phyloP scores from a whole-genome alignment of 805 yeast species.

The Sugiyamaella boreocaroliniensis region DNA sequence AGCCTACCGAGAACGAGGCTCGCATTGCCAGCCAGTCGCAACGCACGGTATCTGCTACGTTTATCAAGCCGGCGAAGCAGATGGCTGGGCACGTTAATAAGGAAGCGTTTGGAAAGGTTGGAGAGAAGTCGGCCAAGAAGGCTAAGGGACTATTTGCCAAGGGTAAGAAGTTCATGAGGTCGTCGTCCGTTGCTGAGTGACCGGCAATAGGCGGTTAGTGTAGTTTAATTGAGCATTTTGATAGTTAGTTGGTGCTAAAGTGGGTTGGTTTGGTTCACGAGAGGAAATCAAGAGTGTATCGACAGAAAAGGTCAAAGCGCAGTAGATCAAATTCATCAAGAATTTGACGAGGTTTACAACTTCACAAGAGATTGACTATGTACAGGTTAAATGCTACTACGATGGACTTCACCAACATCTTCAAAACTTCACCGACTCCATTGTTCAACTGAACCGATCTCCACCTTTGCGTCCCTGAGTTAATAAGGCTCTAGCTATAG shows the following conservation, averaged over 20 bases:
- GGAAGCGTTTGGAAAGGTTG: slow-evolving; percentile 23
- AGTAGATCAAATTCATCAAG: no score
- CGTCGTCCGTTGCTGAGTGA: slow-evolving; percentile 6
- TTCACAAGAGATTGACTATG: neutral
- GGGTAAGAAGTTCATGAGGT: slow-evolving; percentile 23
- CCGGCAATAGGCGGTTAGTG: no score
- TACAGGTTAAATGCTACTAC: neutral
- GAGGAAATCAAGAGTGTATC: no score
- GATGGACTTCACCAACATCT: neutral
- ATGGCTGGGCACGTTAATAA: slow-evolving; percentile 6
- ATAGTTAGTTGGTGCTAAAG: no score
- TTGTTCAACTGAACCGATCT: slow-evolving; percentile 9
- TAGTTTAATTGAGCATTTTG: no score
- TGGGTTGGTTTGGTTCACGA: no score
- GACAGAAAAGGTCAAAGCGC: no score
- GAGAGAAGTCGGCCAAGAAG: slow-evolving; percentile 29
- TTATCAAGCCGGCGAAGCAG: slow-evolving; percentile 22
- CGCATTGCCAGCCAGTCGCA: slow-evolving; percentile 9
- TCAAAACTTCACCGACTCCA: neutral
- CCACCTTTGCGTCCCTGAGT: slow-evolving; percentile 21
- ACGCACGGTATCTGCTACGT: slow-evolving; percentile 19
- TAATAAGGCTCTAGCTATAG: neutral
- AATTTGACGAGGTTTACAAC: no score
- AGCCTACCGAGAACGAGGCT: slow-evolving; percentile 15
- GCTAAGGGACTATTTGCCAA: slow-evolving; percentile 31